Evolutionary conservation across 129 eudicot species (phyloP).

Genomic region (Flaveria robusta): DNA sequence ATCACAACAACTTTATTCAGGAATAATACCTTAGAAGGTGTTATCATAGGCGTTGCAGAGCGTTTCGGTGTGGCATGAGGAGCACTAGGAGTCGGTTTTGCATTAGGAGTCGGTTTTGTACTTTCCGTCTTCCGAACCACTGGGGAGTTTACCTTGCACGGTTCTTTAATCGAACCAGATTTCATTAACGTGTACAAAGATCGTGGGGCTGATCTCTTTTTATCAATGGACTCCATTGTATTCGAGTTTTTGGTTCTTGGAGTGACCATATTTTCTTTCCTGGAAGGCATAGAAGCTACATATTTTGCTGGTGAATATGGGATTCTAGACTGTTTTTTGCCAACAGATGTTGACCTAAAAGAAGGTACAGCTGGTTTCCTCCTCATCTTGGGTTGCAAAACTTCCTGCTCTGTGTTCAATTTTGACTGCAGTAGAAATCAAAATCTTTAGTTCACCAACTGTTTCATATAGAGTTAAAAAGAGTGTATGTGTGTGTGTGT

Average conservation of each 20-base stretch:
- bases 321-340: slow-evolving; percentile 34
- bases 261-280: slow-evolving; percentile 57
- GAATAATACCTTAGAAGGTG: slow-evolving; percentile 52
- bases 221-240: slow-evolving; percentile 34
- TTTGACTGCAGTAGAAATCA: slow-evolving; percentile 35
- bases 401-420: slow-evolving; percentile 41
- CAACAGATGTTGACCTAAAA: slow-evolving; percentile 32
- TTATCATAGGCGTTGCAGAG: slow-evolving; percentile 52
- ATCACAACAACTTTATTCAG: not conserved
- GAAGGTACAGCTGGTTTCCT: slow-evolving; percentile 53
- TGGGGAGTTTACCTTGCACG: slow-evolving; percentile 33
- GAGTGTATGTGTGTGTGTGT: not conserved
- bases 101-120: slow-evolving; percentile 26
- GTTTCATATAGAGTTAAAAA: not conserved
- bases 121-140: slow-evolving; percentile 30
- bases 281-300: slow-evolving; percentile 45
- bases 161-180: slow-evolving; percentile 48
- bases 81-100: slow-evolving; percentile 36
- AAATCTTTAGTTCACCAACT: slow-evolving; percentile 20
- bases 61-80: slow-evolving; percentile 46
- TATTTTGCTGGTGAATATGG: slow-evolving; percentile 40
- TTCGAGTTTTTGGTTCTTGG: slow-evolving; percentile 45
- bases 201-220: slow-evolving; percentile 52
- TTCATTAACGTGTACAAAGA: slow-evolving; percentile 50
- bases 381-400: slow-evolving; percentile 44